Percentiles rank a stretch among this genome's conserved stretches.
Evolutionary conservation across 2,329 filamentous ascomycete species (phyloP).

Genomic region (Xylariales sp.): DNA sequence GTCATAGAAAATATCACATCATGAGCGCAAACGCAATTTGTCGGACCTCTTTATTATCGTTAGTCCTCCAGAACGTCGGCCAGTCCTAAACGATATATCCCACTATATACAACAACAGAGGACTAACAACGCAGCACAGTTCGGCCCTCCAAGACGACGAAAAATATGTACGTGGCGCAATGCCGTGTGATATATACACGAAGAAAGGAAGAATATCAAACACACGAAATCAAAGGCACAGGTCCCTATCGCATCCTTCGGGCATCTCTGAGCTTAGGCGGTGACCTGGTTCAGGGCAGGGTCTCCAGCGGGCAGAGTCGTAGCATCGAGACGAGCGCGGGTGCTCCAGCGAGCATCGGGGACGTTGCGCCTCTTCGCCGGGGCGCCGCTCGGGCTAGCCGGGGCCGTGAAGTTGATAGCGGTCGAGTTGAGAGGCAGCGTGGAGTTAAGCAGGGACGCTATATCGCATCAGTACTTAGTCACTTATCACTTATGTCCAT

Average conservation of each 20-base stretch:
- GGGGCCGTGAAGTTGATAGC: constrained; percentile 23
- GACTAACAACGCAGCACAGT: constrained; percentile 9
- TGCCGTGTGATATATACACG: constrained; percentile 29
- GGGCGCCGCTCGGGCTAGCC: background rate
- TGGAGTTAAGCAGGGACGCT: constrained; percentile 39
- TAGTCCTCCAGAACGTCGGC: constrained; percentile 1
- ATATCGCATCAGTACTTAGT: constrained; percentile 8
- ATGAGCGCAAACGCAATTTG: background rate
- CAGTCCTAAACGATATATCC: background rate
- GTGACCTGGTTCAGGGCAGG: constrained; percentile 31
- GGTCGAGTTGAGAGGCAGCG: constrained; percentile 37
- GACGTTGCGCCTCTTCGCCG: constrained; percentile 32
- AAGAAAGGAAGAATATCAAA: constrained; percentile 17
- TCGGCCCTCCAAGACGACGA: background rate
- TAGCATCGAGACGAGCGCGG: constrained; percentile 34
- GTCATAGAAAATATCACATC: background rate
- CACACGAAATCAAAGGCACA: background rate
- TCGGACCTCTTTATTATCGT: background rate
- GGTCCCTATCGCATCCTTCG: background rate
- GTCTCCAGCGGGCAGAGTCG: constrained; percentile 35
- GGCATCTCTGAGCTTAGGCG: constrained; percentile 7
- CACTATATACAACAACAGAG: constrained; percentile 26
- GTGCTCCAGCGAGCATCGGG: constrained; percentile 35
- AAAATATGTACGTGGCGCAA: constrained; percentile 24
- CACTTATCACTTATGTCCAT: background rate